Evolutionary conservation across 495 filamentous ascomycete genomes (phyloP), one percentile per base, ranked within the genome.

Genomic region (Tricharina praecox): DNA sequence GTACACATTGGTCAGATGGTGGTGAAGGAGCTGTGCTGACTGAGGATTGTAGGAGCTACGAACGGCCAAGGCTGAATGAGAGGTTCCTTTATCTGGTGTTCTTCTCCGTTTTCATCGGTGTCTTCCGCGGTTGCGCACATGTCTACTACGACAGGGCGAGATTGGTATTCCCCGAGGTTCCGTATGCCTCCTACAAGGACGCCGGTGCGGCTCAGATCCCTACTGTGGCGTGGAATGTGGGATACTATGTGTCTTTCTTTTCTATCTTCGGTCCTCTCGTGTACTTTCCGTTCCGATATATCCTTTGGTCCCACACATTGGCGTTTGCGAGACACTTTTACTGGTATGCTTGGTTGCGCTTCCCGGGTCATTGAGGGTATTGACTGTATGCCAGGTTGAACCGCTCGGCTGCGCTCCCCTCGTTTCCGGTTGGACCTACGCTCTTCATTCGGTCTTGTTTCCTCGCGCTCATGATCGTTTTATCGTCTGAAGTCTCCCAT

Each of bases 11-110:
- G 10, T 3, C 16, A n/a, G 9, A 9, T 7, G 9, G 8, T 18
- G 8, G 18, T 37, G 34, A 18, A 24, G 23, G 19, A 23, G 4
- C 28, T 54, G 4, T 23, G 45, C 40, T 55, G 37, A 50, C 35
- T 15, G 21, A 25, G 18, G 36, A 25, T 24, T 37, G 43, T 11
- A 68, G 64, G 30, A 67, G 58, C 48, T 66, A 81, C 47, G 85
- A 90, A 61, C 72, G 88, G 13, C 68, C 77, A 11, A 72, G 73
- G n/a, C 63, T 95, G 50, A 97, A 97, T 61, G 90, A 97, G 64
- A 69, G 81, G 52, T 76, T 83, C 0, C 70, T 97, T 25, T 93
- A 85, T 62, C 67, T 95, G 15, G 76, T 81, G 7, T 74, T 74
- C 34, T 73, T 79, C 53, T 72, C 87, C 47, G 50, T 82, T 4